Conservation (phyloP, 306 rosid species). For the Coriaria nepalensis region DNA sequence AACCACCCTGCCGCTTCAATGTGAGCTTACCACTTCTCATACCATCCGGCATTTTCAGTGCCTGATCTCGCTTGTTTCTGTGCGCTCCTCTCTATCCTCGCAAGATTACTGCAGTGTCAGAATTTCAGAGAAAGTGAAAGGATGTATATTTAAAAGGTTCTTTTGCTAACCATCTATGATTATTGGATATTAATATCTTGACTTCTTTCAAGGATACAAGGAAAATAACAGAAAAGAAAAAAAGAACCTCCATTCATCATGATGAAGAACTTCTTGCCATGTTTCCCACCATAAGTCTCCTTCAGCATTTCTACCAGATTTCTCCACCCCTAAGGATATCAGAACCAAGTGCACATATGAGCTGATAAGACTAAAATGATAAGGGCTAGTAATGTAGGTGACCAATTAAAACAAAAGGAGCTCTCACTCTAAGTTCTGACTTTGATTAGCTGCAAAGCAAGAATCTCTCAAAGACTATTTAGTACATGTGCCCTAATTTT, state of each 20-base stretch:
- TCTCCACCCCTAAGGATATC: constrained; percentile 61
- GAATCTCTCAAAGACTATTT: too few species aligned
- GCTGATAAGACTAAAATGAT: constrained; percentile 5
- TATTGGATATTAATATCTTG: too few species aligned
- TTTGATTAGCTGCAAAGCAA: too few species aligned
- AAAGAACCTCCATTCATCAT: constrained; percentile 93
- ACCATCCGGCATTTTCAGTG: constrained; percentile 96
- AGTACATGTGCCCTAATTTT: too few species aligned
- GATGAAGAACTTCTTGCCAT: constrained; percentile 97
- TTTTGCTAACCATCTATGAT: too few species aligned
- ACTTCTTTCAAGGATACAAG: neutral
- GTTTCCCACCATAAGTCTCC: constrained; percentile 99
- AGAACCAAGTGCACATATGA: too few species aligned
- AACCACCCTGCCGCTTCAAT: neutral
- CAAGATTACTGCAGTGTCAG: constrained; percentile 61
- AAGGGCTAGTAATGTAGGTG: neutral
- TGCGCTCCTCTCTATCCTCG: constrained; percentile 94
- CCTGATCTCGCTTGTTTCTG: constrained; percentile 97
- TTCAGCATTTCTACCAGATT: constrained; percentile 84
- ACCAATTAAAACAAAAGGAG: neutral
- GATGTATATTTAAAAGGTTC: neutral
- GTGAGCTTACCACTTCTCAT: constrained; percentile 77
- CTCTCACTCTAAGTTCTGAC: too few species aligned
- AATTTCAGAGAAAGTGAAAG: constrained; percentile 7
- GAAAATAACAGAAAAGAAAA: constrained; percentile 6